Evolutionary conservation across 352 stramenopile genomes (phyloP), one percentile per base, ranked within the genome.

Genomic region (Globisporangium alternatum): DNA sequence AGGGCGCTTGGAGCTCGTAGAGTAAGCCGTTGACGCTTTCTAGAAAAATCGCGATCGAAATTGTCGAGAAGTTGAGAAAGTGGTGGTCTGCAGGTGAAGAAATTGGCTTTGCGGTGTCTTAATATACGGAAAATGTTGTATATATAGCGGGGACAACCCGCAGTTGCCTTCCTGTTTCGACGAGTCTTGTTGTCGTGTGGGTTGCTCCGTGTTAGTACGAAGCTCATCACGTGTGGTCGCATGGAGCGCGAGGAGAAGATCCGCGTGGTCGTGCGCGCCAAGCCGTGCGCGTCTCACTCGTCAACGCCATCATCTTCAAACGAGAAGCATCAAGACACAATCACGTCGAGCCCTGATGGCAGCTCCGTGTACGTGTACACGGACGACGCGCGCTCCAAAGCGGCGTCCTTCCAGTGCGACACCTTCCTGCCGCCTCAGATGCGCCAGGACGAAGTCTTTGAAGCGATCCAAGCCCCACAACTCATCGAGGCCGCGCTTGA

Each of bases 221-320:
- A 37, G 13, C 19, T 43, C 30, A 15, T 22, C 7, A 54, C 5
- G 21, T 41, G n/a, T 22, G 22, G 21, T n/a, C 4, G 5, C 15
- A 84, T 84, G 76, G 72, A 82, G 43, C 77, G 82, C 22, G 78
- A 89, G 56, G 81, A 92, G 64, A 77, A 80, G 49, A 88, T 92
- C 54, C 83, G 74, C 10, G 81, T 92, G 0, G 83, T 75, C 7
- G 69, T 92, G n/a, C 81, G 83, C 19, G 78, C 81, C 45, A 78
- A 83, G 37, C 83, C 83, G 2, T 68, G 68, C 6, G 12, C 56
- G 1, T 12, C 51, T 37, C 25, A 21, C 17, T 43, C 43, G n/a
- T 39, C 19, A 31, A 3, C 19, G 8, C 7, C 39, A 19, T 33
- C 39, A 30, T 21, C 7, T 19, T 47, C 9, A 45, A 25, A 17